These are phyloP conservation scores for Vigna reflexopilosa DNA, from an alignment of 306 rosid species.

Conservation along the genomic window DNA sequence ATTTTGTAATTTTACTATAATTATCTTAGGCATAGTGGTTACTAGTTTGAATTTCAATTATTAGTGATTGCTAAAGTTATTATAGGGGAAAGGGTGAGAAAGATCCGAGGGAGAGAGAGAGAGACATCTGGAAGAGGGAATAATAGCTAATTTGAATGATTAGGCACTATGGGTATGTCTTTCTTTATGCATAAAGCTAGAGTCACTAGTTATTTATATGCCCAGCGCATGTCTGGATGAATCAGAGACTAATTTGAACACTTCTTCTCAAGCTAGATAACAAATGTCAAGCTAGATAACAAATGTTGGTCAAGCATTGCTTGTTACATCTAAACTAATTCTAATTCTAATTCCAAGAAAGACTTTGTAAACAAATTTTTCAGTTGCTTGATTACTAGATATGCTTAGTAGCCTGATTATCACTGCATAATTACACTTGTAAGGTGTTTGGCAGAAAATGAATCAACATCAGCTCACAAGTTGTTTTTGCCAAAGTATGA, in stretches of 20 bases:
- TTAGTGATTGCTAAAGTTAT: neutral
- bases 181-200: slow-evolving; percentile 1
- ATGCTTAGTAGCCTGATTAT: neutral
- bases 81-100: neutral
- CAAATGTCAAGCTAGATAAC: slow-evolving; percentile 4
- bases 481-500: neutral
- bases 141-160: slow-evolving; percentile 17
- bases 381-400: slow-evolving; percentile 12
- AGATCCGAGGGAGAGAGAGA: neutral
- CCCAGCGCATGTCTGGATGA: neutral
- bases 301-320: slow-evolving; percentile 14
- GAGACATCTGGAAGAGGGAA: slow-evolving; percentile 17
- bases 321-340: neutral
- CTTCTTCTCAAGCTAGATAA: neutral
- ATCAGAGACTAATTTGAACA: slow-evolving; percentile 17
- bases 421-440: neutral
- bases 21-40: slow-evolving; percentile 12
- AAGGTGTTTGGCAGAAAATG: neutral
- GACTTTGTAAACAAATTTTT: neutral
- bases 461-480: neutral
- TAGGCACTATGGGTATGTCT: neutral
- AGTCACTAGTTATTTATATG: slow-evolving; percentile 5
- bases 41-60: slow-evolving; percentile 24
- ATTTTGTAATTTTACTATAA: neutral
- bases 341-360: neutral